Base-by-base conservation (phyloP, 2,329 filamentous ascomycete genomes). In the Fusarium albidum region DNA sequence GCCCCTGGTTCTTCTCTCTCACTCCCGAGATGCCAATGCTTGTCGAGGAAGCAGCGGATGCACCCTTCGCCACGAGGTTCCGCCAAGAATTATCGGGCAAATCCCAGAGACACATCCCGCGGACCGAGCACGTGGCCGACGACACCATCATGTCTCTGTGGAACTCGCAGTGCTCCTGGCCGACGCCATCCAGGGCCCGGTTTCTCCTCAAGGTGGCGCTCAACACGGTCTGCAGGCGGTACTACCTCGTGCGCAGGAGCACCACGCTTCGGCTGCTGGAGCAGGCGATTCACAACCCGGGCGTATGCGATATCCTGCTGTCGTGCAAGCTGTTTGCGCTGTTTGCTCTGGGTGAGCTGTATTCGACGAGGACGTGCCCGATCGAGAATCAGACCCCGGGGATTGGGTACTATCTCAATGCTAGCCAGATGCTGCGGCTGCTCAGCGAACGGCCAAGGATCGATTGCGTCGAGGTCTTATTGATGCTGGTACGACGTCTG, bases 331-430 rank as follows among this genome's bases (percentile, higher is more conserved):
- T 78, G 1, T 75, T 72, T 63, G 73, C 72, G 0, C 50, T 78
- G 5, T 76, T 79, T 52, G 77, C 76, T 0, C 61, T 79, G 9
- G 76, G 76, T 1, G 75, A 78, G 49, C 68, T 73, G 3, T 77
- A 76, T 47, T 76, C 75, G 0, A 71, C 68, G 0, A 67, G 73
- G 12, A 47, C 53, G 2, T 68, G 69, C 6, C 66, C 69, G 6
- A 52, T 68, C 1, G 68, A 66, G 13, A 50, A 65, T 9, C 51
- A 64, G 2, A 75, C 77, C 48, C 76, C 76, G 9, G 77, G 77
- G 0, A 53, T 77, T 14, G 43, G 53, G 1, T 79, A 78, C 50
- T 79, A 75, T 61, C 67, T 69, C 0, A 66, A 69, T 7, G 74
- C 76, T 0, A 73, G 68, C 7, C 64, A 67, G 21, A 62, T 75